Conservation (phyloP, 257 asterid genomes). For the Rehmannia glutinosa region DNA sequence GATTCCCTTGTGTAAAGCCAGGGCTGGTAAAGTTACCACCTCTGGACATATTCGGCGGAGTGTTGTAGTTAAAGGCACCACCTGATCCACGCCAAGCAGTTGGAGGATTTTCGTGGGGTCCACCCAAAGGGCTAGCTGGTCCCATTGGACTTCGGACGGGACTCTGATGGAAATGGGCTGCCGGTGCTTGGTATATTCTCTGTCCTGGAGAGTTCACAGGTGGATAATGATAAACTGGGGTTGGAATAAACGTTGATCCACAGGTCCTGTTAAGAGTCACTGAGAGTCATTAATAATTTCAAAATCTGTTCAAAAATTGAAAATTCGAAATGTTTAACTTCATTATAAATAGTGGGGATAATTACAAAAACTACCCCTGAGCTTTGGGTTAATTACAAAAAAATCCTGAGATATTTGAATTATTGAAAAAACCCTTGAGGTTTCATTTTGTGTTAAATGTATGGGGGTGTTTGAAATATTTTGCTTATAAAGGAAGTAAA, state of each 20-base stretch:
- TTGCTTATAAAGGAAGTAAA: too few relatives aligned
- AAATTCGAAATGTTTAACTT: too few relatives aligned
- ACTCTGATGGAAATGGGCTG: constrained; percentile 27
- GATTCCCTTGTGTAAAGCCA: constrained; percentile 20
- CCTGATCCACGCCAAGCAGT: constrained; percentile 32
- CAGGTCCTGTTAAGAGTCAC: constrained; percentile 35
- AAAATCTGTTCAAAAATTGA: neutral
- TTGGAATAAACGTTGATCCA: constrained; percentile 18
- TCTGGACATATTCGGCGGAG: constrained; percentile 32
- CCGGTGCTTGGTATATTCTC: constrained; percentile 33
- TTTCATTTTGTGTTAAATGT: too few relatives aligned
- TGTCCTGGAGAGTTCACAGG: constrained; percentile 31
- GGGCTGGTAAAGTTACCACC: constrained; percentile 27
- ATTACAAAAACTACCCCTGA: too few relatives aligned
- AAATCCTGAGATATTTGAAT: too few relatives aligned
- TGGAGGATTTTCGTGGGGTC: constrained; percentile 32
- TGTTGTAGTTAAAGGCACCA: constrained; percentile 21
- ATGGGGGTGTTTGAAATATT: too few relatives aligned
- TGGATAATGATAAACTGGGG: constrained; percentile 36
- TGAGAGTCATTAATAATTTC: neutral
- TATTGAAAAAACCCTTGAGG: too few relatives aligned
- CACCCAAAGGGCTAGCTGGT: constrained; percentile 19
- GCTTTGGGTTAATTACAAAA: too few relatives aligned
- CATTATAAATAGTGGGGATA: too few relatives aligned
- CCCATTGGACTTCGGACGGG: constrained; percentile 31